Evolutionary conservation across 2,329 filamentous ascomycete species (phyloP).

Genomic region (Knoxdaviesia capensis): DNA sequence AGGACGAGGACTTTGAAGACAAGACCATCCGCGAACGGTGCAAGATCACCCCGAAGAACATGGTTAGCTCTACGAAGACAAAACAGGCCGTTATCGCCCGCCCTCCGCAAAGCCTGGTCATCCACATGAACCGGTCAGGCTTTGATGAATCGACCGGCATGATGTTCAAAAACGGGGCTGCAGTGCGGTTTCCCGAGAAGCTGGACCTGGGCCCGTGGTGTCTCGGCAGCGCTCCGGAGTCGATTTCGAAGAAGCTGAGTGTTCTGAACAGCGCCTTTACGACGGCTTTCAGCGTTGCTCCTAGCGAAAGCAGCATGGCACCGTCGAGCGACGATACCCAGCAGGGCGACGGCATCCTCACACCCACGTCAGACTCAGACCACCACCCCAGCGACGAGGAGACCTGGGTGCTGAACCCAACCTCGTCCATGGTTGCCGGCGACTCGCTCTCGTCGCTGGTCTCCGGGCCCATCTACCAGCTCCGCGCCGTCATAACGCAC

Average conservation of each 20-base stretch:
- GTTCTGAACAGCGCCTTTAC: no score
- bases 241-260: no score
- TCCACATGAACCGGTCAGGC: conserved; percentile 82
- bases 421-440: conserved; percentile 51
- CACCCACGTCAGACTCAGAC: neutral
- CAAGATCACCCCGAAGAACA: conserved; percentile 44
- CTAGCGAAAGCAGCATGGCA: no score
- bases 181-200: conserved; percentile 52
- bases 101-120: conserved; percentile 56
- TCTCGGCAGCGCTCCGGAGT: conserved; percentile 32
- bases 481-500: conserved; percentile 74
- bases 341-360: no score
- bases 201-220: conserved; percentile 76
- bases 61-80: conserved; percentile 65
- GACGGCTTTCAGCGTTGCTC: no score
- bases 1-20: conserved; percentile 63
- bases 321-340: no score
- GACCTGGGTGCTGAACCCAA: conserved; percentile 50
- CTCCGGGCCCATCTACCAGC: conserved; percentile 45
- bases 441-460: conserved; percentile 26
- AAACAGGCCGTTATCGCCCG: conserved; percentile 74
- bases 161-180: conserved; percentile 66
- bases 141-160: conserved; percentile 70
- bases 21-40: conserved; percentile 41
- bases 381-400: conserved; percentile 21